Evolutionary conservation across 1,284 basidiomycete genomes (phyloP).

Genomic region (Fomitopsis palustris): DNA sequence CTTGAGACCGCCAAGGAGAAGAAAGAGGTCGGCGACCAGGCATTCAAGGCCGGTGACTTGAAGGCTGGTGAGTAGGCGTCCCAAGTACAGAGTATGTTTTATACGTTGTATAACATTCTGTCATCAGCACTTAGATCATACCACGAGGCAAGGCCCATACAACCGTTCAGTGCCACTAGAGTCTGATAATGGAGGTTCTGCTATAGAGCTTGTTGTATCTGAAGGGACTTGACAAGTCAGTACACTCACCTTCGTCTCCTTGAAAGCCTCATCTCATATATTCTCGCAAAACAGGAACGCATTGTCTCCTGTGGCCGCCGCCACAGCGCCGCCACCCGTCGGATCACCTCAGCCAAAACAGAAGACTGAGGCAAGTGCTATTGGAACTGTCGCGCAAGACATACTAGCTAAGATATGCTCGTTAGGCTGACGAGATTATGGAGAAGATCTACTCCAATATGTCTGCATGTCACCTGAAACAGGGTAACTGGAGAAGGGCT

Average conservation of each 20-base stretch:
- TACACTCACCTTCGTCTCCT: conserved; percentile 2
- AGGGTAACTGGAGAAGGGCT: conserved; percentile 70
- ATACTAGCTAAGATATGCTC: not conserved
- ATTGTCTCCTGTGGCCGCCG: conserved; percentile 17
- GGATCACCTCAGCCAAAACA: conserved; percentile 26
- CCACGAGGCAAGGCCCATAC: conserved; percentile 48
- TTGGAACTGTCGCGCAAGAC: not conserved
- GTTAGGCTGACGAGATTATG: conserved; percentile 64
- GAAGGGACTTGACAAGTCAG: conserved; percentile 69
- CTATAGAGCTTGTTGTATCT: conserved; percentile 60
- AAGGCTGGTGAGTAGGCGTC: conserved; percentile 47
- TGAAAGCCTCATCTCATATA: not conserved
- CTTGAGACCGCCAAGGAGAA: conserved; percentile 58
- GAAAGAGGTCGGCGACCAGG: conserved; percentile 72
- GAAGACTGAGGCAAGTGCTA: conserved; percentile 32
- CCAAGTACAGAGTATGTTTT: not conserved
- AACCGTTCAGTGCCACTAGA: not conserved
- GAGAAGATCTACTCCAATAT: conserved; percentile 82
- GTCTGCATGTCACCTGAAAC: conserved; percentile 77
- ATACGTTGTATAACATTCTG: not conserved
- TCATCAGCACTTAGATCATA: conserved; percentile 56
- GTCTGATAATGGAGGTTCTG: not conserved
- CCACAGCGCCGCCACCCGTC: conserved; percentile 7
- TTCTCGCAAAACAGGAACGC: conserved; percentile 16
- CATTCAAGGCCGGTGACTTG: conserved; percentile 65